A percentile compares a stretch with the other conserved stretches of the same genome.
Conservation (phyloP, 78 protist species). For the Dictyostelium citrinum region DNA sequence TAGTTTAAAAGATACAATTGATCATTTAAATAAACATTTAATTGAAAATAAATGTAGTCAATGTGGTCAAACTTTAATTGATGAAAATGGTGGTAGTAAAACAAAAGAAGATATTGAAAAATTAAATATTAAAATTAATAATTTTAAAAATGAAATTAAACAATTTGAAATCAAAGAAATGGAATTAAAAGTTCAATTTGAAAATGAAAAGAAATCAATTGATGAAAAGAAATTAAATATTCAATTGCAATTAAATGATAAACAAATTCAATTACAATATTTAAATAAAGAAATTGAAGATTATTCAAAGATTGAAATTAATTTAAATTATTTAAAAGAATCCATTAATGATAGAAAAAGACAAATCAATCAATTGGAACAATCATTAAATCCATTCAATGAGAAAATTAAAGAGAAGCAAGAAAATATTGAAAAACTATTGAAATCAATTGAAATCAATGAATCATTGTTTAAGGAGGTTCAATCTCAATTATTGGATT, state of each 20-base stretch:
- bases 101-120: not conserved
- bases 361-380: not conserved
- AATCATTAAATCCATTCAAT: not conserved
- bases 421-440: not conserved
- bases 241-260: not conserved
- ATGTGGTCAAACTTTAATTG: conserved; percentile 12
- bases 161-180: not conserved
- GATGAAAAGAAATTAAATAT: not conserved
- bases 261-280: not conserved
- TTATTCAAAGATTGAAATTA: not conserved
- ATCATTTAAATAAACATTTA: not conserved
- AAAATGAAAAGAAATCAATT: not conserved
- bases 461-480: not conserved
- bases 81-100: not conserved
- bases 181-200: not conserved
- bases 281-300: not conserved
- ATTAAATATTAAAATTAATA: not conserved
- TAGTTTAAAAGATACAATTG: no score
- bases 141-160: not conserved
- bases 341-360: not conserved
- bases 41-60: not conserved
- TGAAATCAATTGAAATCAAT: not conserved
- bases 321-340: not conserved
- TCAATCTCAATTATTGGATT: not conserved
- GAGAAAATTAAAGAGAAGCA: not conserved